phyloP scores from a whole-genome alignment of 2,329 filamentous ascomycete species.

The Uncinocarpus reesii region DNA sequence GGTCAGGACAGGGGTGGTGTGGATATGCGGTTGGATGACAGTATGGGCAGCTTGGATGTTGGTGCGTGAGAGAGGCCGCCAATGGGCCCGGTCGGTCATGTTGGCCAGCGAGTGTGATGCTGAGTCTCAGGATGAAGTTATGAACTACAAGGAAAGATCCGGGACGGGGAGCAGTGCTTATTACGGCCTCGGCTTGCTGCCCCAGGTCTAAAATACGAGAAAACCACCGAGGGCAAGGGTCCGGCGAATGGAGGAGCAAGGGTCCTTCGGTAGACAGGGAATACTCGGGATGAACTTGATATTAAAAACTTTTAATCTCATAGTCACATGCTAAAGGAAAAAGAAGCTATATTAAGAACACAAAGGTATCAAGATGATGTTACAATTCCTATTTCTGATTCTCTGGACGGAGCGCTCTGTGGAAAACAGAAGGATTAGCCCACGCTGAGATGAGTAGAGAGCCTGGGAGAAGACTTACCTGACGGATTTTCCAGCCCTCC shows the following conservation, averaged over 20 bases:
- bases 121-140: too few species aligned
- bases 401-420: conserved; percentile 67
- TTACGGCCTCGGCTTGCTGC: too few species aligned
- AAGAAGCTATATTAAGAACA: background rate
- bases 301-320: background rate
- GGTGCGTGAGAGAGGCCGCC: conserved; percentile 57
- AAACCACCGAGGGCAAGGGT: too few species aligned
- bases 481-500: conserved; percentile 96
- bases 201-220: too few species aligned
- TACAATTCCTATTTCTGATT: conserved; percentile 57
- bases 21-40: conserved; percentile 64
- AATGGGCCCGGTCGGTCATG: conserved; percentile 37
- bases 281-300: background rate
- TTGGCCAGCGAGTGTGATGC: background rate
- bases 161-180: too few species aligned
- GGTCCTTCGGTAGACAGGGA: background rate
- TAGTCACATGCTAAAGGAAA: background rate
- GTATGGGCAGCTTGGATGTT: conserved; percentile 63
- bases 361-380: conserved; percentile 10
- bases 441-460: background rate
- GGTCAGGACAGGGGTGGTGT: conserved; percentile 74
- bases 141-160: background rate
- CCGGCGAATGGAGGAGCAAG: background rate
- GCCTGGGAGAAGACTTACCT: conserved; percentile 44
- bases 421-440: background rate